Conservation (phyloP, 371 early-diverging fungal genomes). For the Rhizopus stolonifer region DNA sequence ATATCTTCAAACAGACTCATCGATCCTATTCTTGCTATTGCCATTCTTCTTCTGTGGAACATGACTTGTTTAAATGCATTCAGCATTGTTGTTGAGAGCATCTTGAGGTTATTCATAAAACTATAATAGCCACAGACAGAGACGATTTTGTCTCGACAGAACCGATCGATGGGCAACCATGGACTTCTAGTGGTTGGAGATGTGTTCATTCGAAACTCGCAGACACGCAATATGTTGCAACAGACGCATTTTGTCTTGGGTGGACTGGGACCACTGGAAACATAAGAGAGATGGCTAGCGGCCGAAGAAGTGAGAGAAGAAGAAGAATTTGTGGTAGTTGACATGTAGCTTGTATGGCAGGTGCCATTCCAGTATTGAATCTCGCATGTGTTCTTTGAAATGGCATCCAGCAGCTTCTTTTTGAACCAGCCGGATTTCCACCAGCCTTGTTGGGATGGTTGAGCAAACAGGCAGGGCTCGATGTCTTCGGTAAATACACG, state of each 20-base stretch:
- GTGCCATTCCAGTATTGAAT: no score
- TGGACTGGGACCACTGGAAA: no score
- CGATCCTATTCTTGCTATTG: no score
- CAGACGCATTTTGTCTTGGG: no score
- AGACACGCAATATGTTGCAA: conserved; percentile 31
- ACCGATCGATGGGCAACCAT: conserved; percentile 64
- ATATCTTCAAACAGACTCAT: no score
- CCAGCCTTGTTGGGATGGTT: conserved; percentile 38
- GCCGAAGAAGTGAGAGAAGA: no score
- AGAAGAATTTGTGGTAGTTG: no score
- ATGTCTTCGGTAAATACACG: conserved; percentile 65
- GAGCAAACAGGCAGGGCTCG: conserved; percentile 75
- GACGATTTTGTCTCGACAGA: conserved; percentile 71
- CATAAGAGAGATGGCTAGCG: no score
- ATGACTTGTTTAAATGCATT: conserved; percentile 65
- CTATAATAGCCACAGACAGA: conserved; percentile 66
- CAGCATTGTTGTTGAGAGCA: conserved; percentile 52
- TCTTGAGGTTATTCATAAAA: conserved; percentile 58
- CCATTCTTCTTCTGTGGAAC: conserved; percentile 58
- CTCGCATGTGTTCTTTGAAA: no score
- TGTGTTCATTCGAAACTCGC: background rate
- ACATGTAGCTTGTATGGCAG: no score
- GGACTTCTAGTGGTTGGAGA: conserved; percentile 7
- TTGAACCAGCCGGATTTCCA: conserved; percentile 59
- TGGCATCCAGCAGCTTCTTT: conserved; percentile 49